Base-by-base conservation (phyloP, 257 asterid species). In the Coffea eugenioides region DNA sequence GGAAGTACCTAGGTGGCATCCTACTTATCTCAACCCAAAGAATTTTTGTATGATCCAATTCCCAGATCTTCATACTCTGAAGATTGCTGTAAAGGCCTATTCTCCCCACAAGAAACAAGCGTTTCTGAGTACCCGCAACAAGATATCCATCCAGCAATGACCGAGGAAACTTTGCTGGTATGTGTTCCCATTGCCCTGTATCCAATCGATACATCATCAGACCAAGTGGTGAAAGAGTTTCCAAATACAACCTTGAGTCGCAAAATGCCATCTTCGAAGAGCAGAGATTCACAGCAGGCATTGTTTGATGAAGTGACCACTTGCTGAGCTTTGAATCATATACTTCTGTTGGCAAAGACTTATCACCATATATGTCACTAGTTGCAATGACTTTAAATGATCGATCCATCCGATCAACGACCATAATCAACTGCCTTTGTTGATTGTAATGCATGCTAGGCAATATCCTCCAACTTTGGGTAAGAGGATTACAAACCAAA, bases 61-160 rank as follows among this genome's bases (percentile, higher is more conserved):
- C 99, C 99, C 99, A 96, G 73, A 96, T 94, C 89, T 93, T 92
- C 97, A 96, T 96, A 78, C 97, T 92, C 81, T 96, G 99, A 18
- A 92, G 92, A 59, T 95, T 92, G 83, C 97, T 92, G 49, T 92
- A 94, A 48, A 96, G 88, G 69, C 99, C 99, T 27, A 96, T 94
- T 81, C 99, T 90, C 64, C 99, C 98, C 48, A 96, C 99, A 57
- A 94, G 87, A 86, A 94, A 92, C 84, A 96, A 83, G 31, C 98
- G 94, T 79, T 91, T 91, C 41, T 94, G 89, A 12, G 97, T 88
- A 74, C 98, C 99, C 41, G 98, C 97, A 68, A 96, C 94, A 66
- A 96, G 90, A 82, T 96, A 96, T n/a, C 98, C 99, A 61, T 96
- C 99, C 90, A 94, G 83, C 81, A 96, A 87, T 3, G 97, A 96